A percentile compares a stretch with the other conserved stretches of the same genome.
These are phyloP conservation scores for Venustampulla echinocandica DNA, from an alignment of 495 filamentous ascomycete species.

Conservation along the genomic window DNA sequence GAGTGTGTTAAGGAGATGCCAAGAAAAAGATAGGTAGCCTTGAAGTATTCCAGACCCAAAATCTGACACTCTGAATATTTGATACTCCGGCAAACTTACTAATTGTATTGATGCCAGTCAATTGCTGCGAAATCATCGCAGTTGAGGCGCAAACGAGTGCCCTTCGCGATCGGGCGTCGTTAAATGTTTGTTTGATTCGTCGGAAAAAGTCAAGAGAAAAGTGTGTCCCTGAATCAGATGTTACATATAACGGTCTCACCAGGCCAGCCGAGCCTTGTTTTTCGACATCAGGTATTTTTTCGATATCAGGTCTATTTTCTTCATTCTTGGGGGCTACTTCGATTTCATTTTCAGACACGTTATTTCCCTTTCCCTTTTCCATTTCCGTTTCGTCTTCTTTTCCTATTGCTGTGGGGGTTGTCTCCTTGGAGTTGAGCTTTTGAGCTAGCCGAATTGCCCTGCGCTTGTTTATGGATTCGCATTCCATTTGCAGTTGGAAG, in stretches of 20 bases:
- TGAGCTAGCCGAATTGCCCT: too few species aligned
- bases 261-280: not conserved
- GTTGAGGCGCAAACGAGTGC: constrained; percentile 1
- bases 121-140: not conserved
- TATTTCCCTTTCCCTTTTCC: not conserved
- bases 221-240: not conserved
- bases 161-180: not conserved
- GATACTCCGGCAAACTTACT: too few species aligned
- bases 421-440: too few species aligned
- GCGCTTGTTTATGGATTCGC: not conserved
- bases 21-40: not conserved
- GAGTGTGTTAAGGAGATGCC: too few species aligned
- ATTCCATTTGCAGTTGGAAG: constrained; percentile 1
- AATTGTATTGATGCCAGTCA: not conserved
- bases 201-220: not conserved
- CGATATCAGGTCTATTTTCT: not conserved
- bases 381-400: too few species aligned
- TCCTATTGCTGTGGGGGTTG: too few species aligned
- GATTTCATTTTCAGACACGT: not conserved
- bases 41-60: too few species aligned
- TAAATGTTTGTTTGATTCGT: not conserved
- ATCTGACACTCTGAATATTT: too few species aligned
- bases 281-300: not conserved
- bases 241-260: not conserved
- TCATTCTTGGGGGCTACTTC: not conserved